Conservation (phyloP, 768 basidiomycete genomes). For the Fomitopsis pulvina region DNA sequence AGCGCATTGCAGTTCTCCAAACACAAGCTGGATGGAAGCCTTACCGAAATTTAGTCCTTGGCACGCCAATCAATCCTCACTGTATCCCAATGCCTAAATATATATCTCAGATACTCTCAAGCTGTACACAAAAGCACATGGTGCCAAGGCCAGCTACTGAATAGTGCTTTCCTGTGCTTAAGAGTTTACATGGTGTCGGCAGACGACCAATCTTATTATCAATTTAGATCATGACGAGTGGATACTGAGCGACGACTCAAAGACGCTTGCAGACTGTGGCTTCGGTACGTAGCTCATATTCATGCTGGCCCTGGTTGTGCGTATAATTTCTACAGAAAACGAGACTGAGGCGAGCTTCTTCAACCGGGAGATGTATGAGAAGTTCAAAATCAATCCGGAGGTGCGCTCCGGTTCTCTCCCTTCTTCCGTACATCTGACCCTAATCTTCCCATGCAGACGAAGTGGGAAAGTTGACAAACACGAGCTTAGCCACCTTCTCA, state of each 20-base stretch:
- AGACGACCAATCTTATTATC: conserved; percentile 98
- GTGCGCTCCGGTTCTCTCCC: conserved; percentile 29
- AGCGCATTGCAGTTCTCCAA: conserved; percentile 47
- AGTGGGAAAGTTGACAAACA: conserved; percentile 14
- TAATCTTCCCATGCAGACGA: conserved; percentile 11
- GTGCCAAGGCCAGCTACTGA: conserved; percentile 66
- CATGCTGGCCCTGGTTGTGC: neutral
- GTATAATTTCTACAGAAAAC: conserved; percentile 55
- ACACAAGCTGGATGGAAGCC: conserved; percentile 83
- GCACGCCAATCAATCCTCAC: conserved; percentile 31
- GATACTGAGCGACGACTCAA: conserved; percentile 68
- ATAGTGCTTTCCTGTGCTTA: too few relatives aligned
- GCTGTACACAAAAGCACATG: conserved; percentile 91
- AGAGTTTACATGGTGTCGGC: neutral
- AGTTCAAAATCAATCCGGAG: conserved; percentile 79
- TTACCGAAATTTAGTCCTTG: conserved; percentile 66
- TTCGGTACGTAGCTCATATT: conserved; percentile 51
- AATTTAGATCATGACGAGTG: conserved; percentile 95
- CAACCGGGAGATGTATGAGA: conserved; percentile 66
- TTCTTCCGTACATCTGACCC: neutral
- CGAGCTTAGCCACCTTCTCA: neutral
- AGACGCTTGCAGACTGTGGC: conserved; percentile 60
- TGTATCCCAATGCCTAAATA: neutral
- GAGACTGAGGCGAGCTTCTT: conserved; percentile 96
- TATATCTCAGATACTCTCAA: conserved; percentile 75